These are phyloP conservation scores for Spencermartinsiella ligniputridi DNA, from an alignment of 1,139 yeast genomes.

Conservation along the genomic window DNA sequence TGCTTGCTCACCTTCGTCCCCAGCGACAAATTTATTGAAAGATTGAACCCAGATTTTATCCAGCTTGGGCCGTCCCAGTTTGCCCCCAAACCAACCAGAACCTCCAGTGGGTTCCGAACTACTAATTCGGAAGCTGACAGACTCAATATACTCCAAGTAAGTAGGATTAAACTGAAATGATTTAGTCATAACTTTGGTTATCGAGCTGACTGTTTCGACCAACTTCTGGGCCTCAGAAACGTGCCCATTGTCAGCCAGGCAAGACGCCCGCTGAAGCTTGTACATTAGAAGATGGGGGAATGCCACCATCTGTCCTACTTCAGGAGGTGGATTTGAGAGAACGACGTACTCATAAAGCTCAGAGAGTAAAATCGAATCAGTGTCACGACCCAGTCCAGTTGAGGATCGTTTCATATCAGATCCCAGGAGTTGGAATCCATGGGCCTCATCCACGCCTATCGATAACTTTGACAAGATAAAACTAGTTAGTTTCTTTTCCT, in stretches of 20 bases:
- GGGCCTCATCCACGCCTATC: constrained; percentile 11
- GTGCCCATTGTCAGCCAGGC: constrained; percentile 60
- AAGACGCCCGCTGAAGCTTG: constrained; percentile 59
- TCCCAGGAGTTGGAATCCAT: constrained; percentile 28
- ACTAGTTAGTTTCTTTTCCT: too few relatives aligned
- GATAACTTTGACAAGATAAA: constrained; percentile 39
- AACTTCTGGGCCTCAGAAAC: constrained; percentile 55
- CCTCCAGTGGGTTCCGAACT: constrained; percentile 37
- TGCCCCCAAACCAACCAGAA: constrained; percentile 58
- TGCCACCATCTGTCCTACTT: constrained; percentile 1
- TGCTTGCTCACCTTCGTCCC: constrained; percentile 51
- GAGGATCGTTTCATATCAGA: constrained; percentile 17
- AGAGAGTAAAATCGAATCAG: constrained; percentile 48
- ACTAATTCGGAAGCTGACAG: constrained; percentile 23
- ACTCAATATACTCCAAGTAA: constrained; percentile 39
- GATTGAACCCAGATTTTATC: constrained; percentile 76
- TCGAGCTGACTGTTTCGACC: constrained; percentile 47
- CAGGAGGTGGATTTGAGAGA: constrained; percentile 32
- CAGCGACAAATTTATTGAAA: constrained; percentile 84
- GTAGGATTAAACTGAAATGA: constrained; percentile 39
- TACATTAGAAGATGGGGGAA: constrained; percentile 52
- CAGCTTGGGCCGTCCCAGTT: constrained; percentile 68
- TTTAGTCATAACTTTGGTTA: constrained; percentile 38
- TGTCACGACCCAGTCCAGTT: constrained; percentile 31
- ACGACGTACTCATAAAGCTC: constrained; percentile 69